These are phyloP conservation scores for Citrus unshiu DNA, from an alignment of 345 rosid species.

Conservation along the genomic window DNA sequence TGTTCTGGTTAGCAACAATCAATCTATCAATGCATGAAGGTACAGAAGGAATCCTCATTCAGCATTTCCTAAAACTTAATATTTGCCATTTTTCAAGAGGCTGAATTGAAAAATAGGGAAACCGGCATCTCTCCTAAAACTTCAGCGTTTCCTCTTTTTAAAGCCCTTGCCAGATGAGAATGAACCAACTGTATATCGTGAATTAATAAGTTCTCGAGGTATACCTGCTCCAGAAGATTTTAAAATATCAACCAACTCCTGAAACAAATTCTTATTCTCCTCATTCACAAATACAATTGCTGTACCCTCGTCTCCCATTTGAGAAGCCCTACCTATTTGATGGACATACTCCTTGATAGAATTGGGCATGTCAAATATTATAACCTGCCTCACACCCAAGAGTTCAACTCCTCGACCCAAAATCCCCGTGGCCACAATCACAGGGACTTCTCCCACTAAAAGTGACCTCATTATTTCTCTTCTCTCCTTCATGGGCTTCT, in stretches of 20 bases:
- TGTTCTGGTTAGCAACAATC: no score
- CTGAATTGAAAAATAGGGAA: not conserved
- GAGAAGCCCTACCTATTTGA: conserved; percentile 85
- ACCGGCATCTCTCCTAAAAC: not conserved
- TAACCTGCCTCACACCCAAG: conserved; percentile 75
- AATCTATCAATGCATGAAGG: no score
- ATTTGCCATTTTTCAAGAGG: no score
- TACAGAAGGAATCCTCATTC: no score
- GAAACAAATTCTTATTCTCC: conserved; percentile 62
- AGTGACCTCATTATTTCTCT: conserved; percentile 68
- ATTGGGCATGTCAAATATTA: conserved; percentile 88
- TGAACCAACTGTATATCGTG: conserved; percentile 27
- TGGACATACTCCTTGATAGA: conserved; percentile 75
- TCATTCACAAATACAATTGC: conserved; percentile 66
- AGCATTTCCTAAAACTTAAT: no score
- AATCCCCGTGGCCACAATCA: conserved; percentile 81
- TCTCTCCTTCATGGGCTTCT: conserved; percentile 90
- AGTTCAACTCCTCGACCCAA: conserved; percentile 86
- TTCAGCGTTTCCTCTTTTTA: conserved; percentile 60
- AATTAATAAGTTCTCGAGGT: conserved; percentile 67
- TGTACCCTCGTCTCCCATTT: conserved; percentile 70
- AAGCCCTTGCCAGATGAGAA: conserved; percentile 37
- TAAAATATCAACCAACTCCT: conserved; percentile 51
- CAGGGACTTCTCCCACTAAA: conserved; percentile 68
- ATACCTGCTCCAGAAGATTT: conserved; percentile 69